These are phyloP conservation scores for Ephemerocybe angulata DNA, from an alignment of 768 basidiomycete species.

Conservation along the genomic window DNA sequence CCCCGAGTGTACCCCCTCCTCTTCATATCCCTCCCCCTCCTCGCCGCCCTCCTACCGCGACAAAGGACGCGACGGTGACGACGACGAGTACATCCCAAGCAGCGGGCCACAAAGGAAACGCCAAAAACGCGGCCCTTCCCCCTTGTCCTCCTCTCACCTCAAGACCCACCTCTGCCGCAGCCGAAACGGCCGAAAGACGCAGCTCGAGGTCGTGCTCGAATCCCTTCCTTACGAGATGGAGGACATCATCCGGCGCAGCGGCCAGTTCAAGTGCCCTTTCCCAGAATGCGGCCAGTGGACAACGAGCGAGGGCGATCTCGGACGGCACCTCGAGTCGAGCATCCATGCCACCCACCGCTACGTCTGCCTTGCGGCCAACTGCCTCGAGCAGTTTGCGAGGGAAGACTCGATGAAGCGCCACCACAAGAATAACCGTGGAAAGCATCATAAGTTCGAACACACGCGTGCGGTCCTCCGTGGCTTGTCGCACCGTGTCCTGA, in stretches of 20 bases:
- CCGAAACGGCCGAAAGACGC: not conserved
- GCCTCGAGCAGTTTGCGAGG: conserved; percentile 7
- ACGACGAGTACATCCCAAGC: conserved; percentile 4
- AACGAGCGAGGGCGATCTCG: conserved; percentile 9
- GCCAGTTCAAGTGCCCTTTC: not conserved
- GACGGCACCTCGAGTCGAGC: conserved; percentile 11
- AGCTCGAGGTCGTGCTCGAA: conserved; percentile 7
- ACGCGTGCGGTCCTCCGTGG: not conserved
- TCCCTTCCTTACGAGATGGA: not conserved
- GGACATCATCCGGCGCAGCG: not conserved
- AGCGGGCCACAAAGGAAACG: not conserved
- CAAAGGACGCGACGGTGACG: not conserved
- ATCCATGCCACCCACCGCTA: conserved; percentile 5
- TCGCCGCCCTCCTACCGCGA: not conserved
- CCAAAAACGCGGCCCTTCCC: not conserved
- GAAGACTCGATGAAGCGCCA: conserved; percentile 14
- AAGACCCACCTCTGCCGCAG: not conserved
- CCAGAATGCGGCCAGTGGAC: conserved; percentile 4
- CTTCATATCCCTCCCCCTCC: not conserved
- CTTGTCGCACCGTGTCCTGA: not conserved
- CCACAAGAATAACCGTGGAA: conserved; percentile 6
- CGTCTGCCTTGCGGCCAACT: conserved; percentile 4
- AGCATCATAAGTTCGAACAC: conserved; percentile 1
- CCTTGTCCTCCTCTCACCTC: not conserved
- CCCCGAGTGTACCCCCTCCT: not conserved